Evolutionary conservation across 148 eudicot species (phyloP).

Genomic region (Polygonum maritimum): DNA sequence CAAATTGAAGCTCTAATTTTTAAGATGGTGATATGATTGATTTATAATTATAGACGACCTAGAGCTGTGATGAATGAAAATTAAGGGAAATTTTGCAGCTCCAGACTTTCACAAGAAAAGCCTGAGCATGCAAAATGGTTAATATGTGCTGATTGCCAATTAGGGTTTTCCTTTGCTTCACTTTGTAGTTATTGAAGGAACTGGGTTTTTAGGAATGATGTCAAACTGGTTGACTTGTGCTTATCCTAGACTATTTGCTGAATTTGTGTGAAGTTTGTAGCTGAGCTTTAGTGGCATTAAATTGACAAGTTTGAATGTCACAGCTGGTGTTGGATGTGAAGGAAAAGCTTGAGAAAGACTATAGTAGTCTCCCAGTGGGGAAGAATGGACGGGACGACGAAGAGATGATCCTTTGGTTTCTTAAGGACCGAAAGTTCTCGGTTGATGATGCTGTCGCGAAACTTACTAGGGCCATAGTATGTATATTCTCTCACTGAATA

Average conservation of each 20-base stretch:
- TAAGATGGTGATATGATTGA: no score
- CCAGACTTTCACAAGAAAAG: no score
- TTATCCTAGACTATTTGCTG: neutral
- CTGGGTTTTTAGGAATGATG: neutral
- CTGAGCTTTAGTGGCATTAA: neutral
- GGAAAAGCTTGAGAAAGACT: constrained; percentile 61
- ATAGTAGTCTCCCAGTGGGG: constrained; percentile 58
- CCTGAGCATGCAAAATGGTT: no score
- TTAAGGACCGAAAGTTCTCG: constrained; percentile 73
- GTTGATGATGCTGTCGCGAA: constrained; percentile 64
- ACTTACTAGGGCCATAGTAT: constrained; percentile 82
- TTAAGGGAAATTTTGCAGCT: no score
- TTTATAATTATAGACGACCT: no score
- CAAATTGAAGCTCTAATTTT: no score
- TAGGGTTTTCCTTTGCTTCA: neutral
- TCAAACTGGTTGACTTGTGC: neutral
- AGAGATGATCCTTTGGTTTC: constrained; percentile 87
- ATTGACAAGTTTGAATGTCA: constrained; percentile 4
- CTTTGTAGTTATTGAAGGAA: neutral
- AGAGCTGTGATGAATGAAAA: no score
- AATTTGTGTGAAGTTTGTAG: neutral
- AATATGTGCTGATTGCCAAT: no score
- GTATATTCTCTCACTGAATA: constrained; percentile 9
- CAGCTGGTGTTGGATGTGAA: constrained; percentile 72
- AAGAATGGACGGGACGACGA: constrained; percentile 90